phyloP scores from a whole-genome alignment of 352 stramenopile genomes.

The Globisporangium apiculatum region DNA sequence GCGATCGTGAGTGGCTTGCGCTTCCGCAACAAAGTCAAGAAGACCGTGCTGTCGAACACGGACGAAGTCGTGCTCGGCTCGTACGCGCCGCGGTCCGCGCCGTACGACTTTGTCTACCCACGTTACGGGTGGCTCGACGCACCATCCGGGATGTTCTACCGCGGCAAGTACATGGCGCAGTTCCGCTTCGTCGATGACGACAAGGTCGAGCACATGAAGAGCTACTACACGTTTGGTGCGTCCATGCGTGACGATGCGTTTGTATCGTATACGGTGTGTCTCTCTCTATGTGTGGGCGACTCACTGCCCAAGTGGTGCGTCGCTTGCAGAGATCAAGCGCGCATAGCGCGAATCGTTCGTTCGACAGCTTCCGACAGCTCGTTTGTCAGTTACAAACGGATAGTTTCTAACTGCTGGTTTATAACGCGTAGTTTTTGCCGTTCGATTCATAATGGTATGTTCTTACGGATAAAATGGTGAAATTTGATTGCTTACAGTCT shows the following conservation, averaged over 20 bases:
- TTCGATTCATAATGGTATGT: too few relatives aligned
- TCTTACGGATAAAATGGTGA: too few relatives aligned
- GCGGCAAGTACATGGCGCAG: conserved; percentile 80
- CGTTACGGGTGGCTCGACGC: conserved; percentile 77
- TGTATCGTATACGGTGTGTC: too few relatives aligned
- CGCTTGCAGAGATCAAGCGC: conserved; percentile 48
- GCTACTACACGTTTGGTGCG: conserved; percentile 74
- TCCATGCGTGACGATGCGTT: too few relatives aligned
- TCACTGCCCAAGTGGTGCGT: neutral
- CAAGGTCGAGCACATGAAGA: conserved; percentile 55
- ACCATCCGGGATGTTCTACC: conserved; percentile 81
- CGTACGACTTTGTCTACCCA: conserved; percentile 82
- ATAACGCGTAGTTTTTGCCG: too few relatives aligned
- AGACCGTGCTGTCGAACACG: conserved; percentile 59
- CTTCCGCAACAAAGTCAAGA: conserved; percentile 85
- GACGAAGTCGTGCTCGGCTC: conserved; percentile 84
- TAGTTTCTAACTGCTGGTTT: too few relatives aligned
- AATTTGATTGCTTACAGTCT: too few relatives aligned
- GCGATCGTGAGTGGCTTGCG: conserved; percentile 79
- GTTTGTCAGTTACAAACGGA: too few relatives aligned
- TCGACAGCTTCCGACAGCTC: too few relatives aligned
- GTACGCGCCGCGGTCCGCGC: conserved; percentile 63
- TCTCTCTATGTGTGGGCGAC: too few relatives aligned
- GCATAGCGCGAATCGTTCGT: conserved; percentile 9
- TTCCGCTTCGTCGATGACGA: conserved; percentile 72